phyloP scores from a whole-genome alignment of 768 basidiomycete genomes.

The Leucosporidium creatinivorum region DNA sequence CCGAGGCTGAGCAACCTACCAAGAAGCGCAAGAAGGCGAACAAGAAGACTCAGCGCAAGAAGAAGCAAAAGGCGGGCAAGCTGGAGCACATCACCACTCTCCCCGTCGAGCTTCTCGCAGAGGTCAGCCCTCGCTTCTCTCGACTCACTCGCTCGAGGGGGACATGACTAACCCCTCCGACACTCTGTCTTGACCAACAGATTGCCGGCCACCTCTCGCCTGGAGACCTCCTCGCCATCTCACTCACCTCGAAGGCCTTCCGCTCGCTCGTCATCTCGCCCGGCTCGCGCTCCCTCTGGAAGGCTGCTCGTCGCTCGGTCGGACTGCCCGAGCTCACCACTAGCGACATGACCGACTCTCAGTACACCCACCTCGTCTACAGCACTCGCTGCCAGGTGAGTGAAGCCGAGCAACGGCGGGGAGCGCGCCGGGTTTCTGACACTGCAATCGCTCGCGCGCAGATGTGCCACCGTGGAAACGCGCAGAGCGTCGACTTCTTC shows the following conservation, averaged over 20 bases:
- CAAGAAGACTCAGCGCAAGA: neutral
- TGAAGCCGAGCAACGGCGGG: neutral
- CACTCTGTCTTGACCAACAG: neutral
- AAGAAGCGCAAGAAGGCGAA: constrained; percentile 19
- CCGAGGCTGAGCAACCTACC: too few relatives aligned
- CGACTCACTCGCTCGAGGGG: neutral
- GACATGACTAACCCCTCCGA: neutral
- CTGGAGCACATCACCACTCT: neutral
- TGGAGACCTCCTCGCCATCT: constrained; percentile 29
- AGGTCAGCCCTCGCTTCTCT: too few relatives aligned
- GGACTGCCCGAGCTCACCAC: neutral
- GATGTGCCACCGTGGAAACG: neutral
- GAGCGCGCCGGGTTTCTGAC: too few relatives aligned
- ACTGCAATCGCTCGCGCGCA: neutral
- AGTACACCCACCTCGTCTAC: constrained; percentile 8
- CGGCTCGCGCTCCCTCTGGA: constrained; percentile 8
- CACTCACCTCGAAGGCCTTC: constrained; percentile 6
- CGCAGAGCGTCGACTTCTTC: neutral
- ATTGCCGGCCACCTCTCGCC: constrained; percentile 33
- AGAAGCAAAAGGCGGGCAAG: neutral
- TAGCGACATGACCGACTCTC: neutral
- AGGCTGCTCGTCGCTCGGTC: constrained; percentile 3
- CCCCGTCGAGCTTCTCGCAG: neutral
- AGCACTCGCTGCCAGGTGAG: constrained; percentile 22
- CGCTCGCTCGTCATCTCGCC: neutral